Evolutionary conservation across 768 basidiomycete genomes (phyloP), one percentile per base, ranked within the genome.

Genomic region (Lactifluus rugatus): DNA sequence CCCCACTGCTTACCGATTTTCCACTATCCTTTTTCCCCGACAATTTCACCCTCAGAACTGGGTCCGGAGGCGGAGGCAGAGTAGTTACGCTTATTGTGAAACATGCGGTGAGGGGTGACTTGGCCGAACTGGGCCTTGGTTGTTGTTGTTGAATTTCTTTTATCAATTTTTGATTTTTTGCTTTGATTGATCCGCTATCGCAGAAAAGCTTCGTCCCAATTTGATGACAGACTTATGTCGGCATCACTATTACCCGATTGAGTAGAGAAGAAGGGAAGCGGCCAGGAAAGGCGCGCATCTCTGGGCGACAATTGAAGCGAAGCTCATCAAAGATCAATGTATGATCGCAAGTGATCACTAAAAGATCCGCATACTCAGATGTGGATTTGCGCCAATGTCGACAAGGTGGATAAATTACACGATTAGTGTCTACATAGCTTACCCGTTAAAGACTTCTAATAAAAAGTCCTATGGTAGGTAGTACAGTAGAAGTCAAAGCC

Each of bases 341-440:
- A 16, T 28, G 58, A 28, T 36, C 39, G 23, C 47, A n/a, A 32
- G 11, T 41, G 45, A 58, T 59, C 58, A 54, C 41, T 32, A 37
- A 59, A 31, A 46, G 59, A 56, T 60, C 59, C 49, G 49, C 45
- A n/a, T 34, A 47, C 49, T 5, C 26, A 51, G 54, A 60, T 52
- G 59, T 47, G 59, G 48, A 60, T 56, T 60, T 60, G 59, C 49
- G 54, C 28, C 53, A 52, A 39, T 56, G 59, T 56, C 26, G 49
- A 60, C 59, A 56, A 60, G 26, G 48, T 51, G 49, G 49, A 60
- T 60, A 60, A 60, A 60, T 60, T 60, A 60, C 59, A 42, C 54
- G 42, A 60, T 60, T 60, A 60, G 52, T 60, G 59, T 54, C 59
- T 60, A 60, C 54, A 52, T 58, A 53, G 46, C 49, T 45, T 56